Evolutionary conservation across 257 asterid species (phyloP).

Genomic region (Euphrasia confusa): DNA sequence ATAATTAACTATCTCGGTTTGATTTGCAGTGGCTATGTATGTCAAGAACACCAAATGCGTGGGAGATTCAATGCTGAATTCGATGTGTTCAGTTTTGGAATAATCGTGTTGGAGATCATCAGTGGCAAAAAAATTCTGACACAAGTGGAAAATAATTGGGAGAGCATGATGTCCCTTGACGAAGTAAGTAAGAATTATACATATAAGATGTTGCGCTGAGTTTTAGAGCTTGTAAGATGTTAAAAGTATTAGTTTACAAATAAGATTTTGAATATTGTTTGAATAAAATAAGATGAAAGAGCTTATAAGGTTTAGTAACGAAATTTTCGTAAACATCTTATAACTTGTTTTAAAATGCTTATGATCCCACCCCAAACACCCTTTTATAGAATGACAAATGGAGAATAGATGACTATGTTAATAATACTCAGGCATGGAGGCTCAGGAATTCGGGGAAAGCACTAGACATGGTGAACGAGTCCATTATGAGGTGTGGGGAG

Average conservation of each 20-base stretch:
- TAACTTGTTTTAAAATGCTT: too few species aligned
- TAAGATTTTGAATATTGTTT: too few species aligned
- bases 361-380: too few species aligned
- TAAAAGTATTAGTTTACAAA: too few species aligned
- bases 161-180: background rate
- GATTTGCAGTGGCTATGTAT: slow-evolving; percentile 14
- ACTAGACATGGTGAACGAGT: slow-evolving; percentile 16
- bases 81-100: slow-evolving; percentile 27
- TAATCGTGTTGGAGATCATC: slow-evolving; percentile 22
- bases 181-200: slow-evolving; percentile 1
- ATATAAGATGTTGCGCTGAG: background rate
- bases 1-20: background rate
- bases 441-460: slow-evolving; percentile 16
- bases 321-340: too few species aligned
- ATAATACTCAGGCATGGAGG: slow-evolving; percentile 14
- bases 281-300: too few species aligned
- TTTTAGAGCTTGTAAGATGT: too few species aligned
- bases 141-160: background rate
- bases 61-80: slow-evolving; percentile 4
- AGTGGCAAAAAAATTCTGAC: slow-evolving; percentile 15
- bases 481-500: background rate
- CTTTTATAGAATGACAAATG: too few species aligned
- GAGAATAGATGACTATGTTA: too few species aligned
- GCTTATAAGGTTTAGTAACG: too few species aligned
- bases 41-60: background rate